Evolutionary conservation across 1,284 basidiomycete genomes (phyloP), one percentile per base, ranked within the genome.

Genomic region (Gymnopus androsaceus): DNA sequence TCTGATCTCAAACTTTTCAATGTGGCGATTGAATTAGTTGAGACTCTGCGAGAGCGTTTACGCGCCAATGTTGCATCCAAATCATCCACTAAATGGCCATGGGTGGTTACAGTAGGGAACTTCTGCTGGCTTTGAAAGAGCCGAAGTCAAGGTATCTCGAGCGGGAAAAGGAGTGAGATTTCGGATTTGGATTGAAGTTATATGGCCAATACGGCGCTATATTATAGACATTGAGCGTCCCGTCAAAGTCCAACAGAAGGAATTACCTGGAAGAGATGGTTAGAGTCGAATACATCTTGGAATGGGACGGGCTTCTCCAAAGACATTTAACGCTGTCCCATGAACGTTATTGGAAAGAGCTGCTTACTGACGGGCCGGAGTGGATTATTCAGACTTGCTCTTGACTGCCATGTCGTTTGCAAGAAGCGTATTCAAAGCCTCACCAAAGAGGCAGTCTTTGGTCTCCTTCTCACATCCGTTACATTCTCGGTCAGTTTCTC

Each of bases 131-230:
- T 87, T 84, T 8, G 78, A 75, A 48, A 92, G 75, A 17, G 87
- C 86, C 25, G 87, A 87, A 12, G 90, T 83, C 58, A 90, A 77
- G 2, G 87, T 78, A 69, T 93, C 90, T 36, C 89, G 83, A 40
- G 82, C 79, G 37, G 91, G 90, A 67, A 90, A 90, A 2, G 89
- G 89, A 11, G 90, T 90, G 38, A 94, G 75, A 65, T 94, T 93
- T 59, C 85, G 82, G 60, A 94, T 76, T 72, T 90, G 85, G 56
- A 94, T 76, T 34, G 83, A 78, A 45, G 80, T 78, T 50, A 94
- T 79, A 72, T 93, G 90, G 61, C 90, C 83, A 59, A 91, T 75
- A 37, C 87, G 85, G 63, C 83, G 83, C 83, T 92, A 69, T 42
- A 23, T 34, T 46, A n/a, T 8, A n/a, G 19, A n/a, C 37, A 31